phyloP scores from a whole-genome alignment of 164 flowering plant species.

The Saururus chinensis region DNA sequence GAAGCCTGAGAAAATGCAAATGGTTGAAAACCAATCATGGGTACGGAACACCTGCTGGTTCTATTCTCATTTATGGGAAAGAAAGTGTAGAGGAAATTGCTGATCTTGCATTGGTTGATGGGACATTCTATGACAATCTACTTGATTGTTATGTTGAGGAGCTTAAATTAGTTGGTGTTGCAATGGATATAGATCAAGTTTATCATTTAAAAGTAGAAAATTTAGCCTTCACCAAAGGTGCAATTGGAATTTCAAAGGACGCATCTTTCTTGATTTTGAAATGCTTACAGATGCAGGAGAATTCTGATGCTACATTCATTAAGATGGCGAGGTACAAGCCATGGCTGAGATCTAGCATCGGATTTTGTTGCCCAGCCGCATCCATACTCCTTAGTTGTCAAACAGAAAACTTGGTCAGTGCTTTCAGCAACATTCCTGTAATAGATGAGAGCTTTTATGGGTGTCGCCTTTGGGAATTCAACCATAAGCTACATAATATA shows the following conservation, averaged over 20 bases:
- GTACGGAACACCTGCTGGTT: background rate
- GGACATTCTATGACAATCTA: slow-evolving; percentile 31
- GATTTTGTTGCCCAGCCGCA: slow-evolving; percentile 13
- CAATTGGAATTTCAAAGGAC: background rate
- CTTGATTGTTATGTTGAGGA: slow-evolving; percentile 5
- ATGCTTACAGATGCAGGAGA: background rate
- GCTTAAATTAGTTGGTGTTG: background rate
- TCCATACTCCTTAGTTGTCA: background rate
- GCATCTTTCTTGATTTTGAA: background rate
- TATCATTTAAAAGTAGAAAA: background rate
- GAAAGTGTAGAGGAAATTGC: slow-evolving; percentile 27
- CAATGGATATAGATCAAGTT: background rate
- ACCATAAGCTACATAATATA: background rate
- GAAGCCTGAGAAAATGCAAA: slow-evolving; percentile 16
- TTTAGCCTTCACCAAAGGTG: slow-evolving; percentile 6
- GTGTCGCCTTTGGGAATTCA: background rate
- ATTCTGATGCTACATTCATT: slow-evolving; percentile 9
- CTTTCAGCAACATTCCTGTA: background rate
- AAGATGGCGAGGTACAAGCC: slow-evolving; percentile 9
- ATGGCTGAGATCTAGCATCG: slow-evolving; percentile 34
- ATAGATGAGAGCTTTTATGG: background rate
- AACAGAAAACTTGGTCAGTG: background rate
- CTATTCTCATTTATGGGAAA: slow-evolving; percentile 17
- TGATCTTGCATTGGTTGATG: slow-evolving; percentile 39
- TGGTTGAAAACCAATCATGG: slow-evolving; percentile 33